Evolutionary conservation across 2,329 filamentous ascomycete genomes (phyloP).

Genomic region (Nigrospora osmanthi): DNA sequence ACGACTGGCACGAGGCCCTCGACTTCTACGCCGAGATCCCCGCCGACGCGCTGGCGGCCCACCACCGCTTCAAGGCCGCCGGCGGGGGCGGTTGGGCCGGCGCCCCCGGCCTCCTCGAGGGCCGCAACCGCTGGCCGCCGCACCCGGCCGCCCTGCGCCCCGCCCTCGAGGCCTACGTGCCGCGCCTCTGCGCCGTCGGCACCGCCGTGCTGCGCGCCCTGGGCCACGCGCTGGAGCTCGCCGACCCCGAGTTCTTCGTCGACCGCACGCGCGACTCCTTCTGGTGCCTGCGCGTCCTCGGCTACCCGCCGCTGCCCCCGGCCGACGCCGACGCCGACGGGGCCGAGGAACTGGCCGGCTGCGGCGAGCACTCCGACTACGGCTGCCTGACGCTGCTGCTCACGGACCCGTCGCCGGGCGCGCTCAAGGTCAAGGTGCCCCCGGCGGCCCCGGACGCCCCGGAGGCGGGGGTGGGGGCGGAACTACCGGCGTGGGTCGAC

Average conservation of each 20-base stretch:
- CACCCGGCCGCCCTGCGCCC: not conserved
- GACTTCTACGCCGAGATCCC: constrained; percentile 1
- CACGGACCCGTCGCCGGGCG: not conserved
- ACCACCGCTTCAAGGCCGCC: constrained; percentile 1
- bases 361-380: constrained; percentile 1
- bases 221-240: not conserved
- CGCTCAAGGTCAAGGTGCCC: not conserved
- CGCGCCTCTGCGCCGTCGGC: not conserved
- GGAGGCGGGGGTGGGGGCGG: not conserved
- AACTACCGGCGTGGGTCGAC: not conserved
- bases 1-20: constrained; percentile 1
- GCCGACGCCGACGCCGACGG: not conserved
- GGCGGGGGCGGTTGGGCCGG: not conserved
- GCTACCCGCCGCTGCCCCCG: not conserved
- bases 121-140: not conserved
- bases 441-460: not conserved
- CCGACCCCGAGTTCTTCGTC: constrained; percentile 1
- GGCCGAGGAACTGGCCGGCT: not conserved
- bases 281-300: constrained; percentile 1
- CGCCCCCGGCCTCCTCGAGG: constrained; percentile 1
- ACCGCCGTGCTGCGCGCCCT: not conserved
- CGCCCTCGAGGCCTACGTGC: not conserved
- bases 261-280: not conserved
- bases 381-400: constrained; percentile 1
- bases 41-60: not conserved